A percentile compares a stretch with the other conserved stretches of the same genome.
Evolutionary conservation across 169 alveolate species (phyloP).

Genomic region (Neospora caninum): DNA sequence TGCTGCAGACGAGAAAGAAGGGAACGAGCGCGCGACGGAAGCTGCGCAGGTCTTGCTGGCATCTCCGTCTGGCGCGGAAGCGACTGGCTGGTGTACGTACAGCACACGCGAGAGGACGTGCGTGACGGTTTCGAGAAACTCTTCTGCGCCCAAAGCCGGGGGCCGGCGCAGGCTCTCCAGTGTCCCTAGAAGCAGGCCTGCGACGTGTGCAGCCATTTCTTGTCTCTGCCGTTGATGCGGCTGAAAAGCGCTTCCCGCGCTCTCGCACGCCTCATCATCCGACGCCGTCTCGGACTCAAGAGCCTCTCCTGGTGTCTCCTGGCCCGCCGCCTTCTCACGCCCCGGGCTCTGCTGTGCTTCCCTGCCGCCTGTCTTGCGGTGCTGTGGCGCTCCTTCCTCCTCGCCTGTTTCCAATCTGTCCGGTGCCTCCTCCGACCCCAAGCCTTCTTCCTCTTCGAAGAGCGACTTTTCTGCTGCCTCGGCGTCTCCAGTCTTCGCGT

Average conservation of each 20-base stretch:
- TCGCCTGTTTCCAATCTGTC: no score
- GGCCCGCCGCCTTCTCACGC: no score
- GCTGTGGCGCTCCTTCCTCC: no score
- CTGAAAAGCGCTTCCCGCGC: background rate
- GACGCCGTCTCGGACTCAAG: background rate
- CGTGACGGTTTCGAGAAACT: background rate
- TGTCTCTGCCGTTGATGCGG: background rate
- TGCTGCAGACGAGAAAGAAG: background rate
- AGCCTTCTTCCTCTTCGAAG: no score
- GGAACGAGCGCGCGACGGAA: background rate
- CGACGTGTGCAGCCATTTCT: background rate
- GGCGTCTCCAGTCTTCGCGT: background rate
- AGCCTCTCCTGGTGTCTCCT: no score
- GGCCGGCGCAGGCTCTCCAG: background rate
- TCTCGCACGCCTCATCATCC: no score
- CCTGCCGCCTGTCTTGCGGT: no score
- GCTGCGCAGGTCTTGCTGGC: background rate
- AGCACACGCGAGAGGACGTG: slow-evolving; percentile 21
- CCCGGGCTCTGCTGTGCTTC: no score
- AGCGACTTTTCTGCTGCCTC: no score
- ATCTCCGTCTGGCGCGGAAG: background rate
- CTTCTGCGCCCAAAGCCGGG: background rate
- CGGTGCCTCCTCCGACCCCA: no score
- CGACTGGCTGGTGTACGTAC: background rate
- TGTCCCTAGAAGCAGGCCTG: background rate